A percentile compares a stretch with the other conserved stretches of the same genome.
Evolutionary conservation across 1,139 yeast species (phyloP).

Genomic region (Scheffersomyces segobiensis): DNA sequence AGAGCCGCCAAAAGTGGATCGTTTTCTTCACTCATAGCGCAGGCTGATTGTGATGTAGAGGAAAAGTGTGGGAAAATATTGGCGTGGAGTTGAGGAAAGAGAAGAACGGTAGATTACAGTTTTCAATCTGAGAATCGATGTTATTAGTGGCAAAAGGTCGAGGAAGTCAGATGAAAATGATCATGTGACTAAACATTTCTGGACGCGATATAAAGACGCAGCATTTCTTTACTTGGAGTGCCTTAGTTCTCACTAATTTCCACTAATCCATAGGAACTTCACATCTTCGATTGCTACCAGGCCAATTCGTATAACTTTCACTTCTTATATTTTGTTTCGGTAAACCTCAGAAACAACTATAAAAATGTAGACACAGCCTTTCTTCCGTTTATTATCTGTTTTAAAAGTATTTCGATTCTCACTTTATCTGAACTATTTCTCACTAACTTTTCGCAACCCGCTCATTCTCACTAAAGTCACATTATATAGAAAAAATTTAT

Average conservation of each 20-base stretch:
- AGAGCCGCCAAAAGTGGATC: constrained; percentile 77
- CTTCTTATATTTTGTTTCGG: too few relatives aligned
- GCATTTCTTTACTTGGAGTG: too few relatives aligned
- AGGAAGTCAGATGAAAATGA: not conserved
- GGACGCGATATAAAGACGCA: not conserved
- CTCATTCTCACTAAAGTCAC: not conserved
- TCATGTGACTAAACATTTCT: not conserved
- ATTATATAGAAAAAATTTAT: not conserved
- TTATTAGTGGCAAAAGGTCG: constrained; percentile 8
- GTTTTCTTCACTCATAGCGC: constrained; percentile 59
- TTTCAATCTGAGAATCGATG: constrained; percentile 1
- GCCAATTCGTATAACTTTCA: too few relatives aligned
- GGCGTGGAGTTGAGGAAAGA: not conserved
- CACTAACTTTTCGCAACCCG: not conserved
- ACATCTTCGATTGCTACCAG: too few relatives aligned
- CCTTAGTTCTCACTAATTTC: too few relatives aligned
- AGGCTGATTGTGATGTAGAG: not conserved
- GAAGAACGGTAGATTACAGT: not conserved
- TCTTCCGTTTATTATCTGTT: not conserved
- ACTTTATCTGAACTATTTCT: not conserved
- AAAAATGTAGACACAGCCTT: not conserved
- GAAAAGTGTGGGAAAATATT: not conserved
- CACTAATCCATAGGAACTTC: too few relatives aligned
- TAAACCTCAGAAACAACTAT: not conserved
- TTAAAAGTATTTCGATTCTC: not conserved